Conservation (phyloP, 768 basidiomycete genomes). For the Naganishia antarctica region DNA sequence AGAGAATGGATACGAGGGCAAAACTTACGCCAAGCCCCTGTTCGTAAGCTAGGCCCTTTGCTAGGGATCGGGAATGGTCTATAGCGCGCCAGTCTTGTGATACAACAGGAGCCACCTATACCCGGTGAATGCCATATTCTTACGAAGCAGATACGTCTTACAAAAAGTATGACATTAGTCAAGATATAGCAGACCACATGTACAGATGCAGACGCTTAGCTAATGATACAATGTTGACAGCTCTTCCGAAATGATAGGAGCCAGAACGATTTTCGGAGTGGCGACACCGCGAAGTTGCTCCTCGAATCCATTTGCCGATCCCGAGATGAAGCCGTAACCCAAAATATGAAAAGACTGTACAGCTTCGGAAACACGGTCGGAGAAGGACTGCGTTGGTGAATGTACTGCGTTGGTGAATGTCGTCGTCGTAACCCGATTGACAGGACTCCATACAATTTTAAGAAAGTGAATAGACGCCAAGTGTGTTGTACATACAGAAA, state of each 20-base stretch:
- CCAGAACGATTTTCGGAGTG: neutral
- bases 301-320: neutral
- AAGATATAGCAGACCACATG: too few species aligned
- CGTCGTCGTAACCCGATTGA: conserved; percentile 1
- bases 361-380: neutral
- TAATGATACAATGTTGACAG: conserved; percentile 6
- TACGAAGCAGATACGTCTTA: too few species aligned
- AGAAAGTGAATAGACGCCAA: neutral
- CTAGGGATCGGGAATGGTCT: too few species aligned
- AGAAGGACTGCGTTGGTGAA: too few species aligned
- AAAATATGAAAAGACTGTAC: neutral
- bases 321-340: conserved; percentile 6
- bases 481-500: conserved; percentile 12
- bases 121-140: too few species aligned
- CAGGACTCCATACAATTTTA: conserved; percentile 11
- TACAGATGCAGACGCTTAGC: conserved; percentile 4
- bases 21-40: too few species aligned
- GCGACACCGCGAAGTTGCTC: neutral
- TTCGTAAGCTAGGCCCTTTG: too few species aligned
- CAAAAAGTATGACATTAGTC: too few species aligned
- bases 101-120: too few species aligned
- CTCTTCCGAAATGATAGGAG: neutral
- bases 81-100: too few species aligned
- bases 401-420: neutral
- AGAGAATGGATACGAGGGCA: too few species aligned